Evolutionary conservation across 129 eudicot genomes (phyloP), one percentile per base, ranked within the genome.

Genomic region (Saposhnikovia divaricata): DNA sequence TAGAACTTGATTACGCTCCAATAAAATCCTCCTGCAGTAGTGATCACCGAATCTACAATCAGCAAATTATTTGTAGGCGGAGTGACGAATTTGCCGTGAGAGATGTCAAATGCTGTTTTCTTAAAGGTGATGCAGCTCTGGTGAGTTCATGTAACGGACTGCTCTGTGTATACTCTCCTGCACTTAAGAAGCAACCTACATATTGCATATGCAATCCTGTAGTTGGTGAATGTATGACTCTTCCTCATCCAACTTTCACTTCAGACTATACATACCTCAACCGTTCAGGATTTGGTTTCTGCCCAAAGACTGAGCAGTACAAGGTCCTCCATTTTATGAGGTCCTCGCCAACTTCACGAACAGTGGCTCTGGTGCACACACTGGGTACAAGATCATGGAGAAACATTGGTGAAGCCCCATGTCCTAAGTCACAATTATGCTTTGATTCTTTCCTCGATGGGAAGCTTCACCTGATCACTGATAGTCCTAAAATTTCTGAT

Each of bases 141-240:
- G 31, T 76, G 47, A 81, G 84, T 47, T 85, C 88, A 18, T 82
- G 88, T 44, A 85, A 85, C 45, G 85, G 88, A 44, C 57, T 85
- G n/a, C 78, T 85, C 3, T 82, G 88, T 80, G 53, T 79, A 37
- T 70, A 75, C 45, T 51, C 42, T 50, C 27, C 46, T 68, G 9
- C 78, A 74, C 11, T 27, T 8, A 10, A 40, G 43, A 10, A 55
- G 43, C 3, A 55, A 51, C 83, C 82, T 5, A 55, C 72, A 37
- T 82, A 74, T 34, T 25, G 37, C 43, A 66, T 82, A 59, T 85
- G 83, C 83, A 85, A 85, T 63, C 85, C 85, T 68, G 23, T 85
- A 7, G 83, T 63, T 21, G 76, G 83, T 19, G 88, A 82, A 80
- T 75, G 63, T 37, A 45, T 66, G 4, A n/a, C 77, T 72, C 83